Conservation (phyloP, 1,139 yeast species). For the Yamadazyma dushanensis region DNA sequence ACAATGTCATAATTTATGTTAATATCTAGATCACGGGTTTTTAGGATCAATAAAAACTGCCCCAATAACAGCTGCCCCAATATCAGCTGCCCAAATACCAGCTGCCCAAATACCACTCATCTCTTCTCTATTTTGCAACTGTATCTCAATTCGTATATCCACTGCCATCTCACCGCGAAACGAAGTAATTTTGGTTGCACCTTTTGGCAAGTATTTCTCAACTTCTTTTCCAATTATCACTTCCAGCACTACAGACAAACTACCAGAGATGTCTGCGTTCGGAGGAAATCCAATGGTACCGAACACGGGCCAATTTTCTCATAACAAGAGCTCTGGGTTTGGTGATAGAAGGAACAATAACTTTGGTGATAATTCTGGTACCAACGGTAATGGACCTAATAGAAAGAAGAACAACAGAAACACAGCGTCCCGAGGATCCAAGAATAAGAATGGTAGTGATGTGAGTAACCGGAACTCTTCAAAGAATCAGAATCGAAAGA, state of each 20-base stretch:
- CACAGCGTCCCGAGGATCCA: not conserved
- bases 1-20: constrained; percentile 15
- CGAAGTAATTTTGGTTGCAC: no score
- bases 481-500: constrained; percentile 4
- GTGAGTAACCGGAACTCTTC: constrained; percentile 1
- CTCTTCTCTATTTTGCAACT: not conserved
- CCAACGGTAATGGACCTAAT: constrained; percentile 7
- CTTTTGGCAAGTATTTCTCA: no score
- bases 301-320: constrained; percentile 4
- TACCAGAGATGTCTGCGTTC: constrained; percentile 23
- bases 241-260: not conserved
- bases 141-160: not conserved
- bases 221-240: constrained; percentile 1
- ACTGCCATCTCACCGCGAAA: not conserved
- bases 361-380: not conserved
- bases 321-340: constrained; percentile 5
- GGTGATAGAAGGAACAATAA: constrained; percentile 6
- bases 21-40: constrained; percentile 15
- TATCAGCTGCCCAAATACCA: constrained; percentile 5
- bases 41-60: constrained; percentile 10
- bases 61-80: constrained; percentile 3
- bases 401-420: constrained; percentile 12
- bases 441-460: constrained; percentile 6
- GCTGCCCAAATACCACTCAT: not conserved
- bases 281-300: constrained; percentile 19